Conservation (phyloP, 2,329 filamentous ascomycete species). For the Scedosporium minutisporum region DNA sequence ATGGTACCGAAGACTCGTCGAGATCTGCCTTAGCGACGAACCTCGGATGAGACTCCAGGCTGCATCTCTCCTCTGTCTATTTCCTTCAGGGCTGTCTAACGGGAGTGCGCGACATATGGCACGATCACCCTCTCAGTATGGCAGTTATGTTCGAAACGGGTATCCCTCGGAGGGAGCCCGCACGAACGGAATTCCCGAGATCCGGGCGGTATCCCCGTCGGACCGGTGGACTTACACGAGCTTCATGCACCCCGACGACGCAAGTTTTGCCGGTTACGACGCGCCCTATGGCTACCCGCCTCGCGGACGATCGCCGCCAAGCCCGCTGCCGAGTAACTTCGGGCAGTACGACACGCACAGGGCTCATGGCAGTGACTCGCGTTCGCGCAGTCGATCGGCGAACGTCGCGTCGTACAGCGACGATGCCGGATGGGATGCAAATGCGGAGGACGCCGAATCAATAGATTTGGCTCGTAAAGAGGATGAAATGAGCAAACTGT, state of each 20-base stretch:
- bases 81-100: constrained; percentile 37
- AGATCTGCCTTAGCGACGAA: constrained; percentile 64
- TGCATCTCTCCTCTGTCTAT: constrained; percentile 57
- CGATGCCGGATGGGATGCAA: neutral
- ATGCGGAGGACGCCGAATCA: neutral
- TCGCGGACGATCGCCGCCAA: constrained; percentile 11
- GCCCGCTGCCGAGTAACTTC: constrained; percentile 8
- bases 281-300: constrained; percentile 1
- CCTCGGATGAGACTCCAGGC: constrained; percentile 68
- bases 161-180: constrained; percentile 10
- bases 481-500: neutral
- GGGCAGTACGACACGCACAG: constrained; percentile 1
- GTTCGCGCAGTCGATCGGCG: neutral
- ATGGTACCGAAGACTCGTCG: constrained; percentile 70
- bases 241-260: constrained; percentile 2
- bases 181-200: constrained; percentile 11
- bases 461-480: neutral
- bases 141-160: neutral
- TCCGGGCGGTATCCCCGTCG: constrained; percentile 14
- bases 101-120: neutral
- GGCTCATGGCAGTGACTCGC: neutral
- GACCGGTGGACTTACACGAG: constrained; percentile 10
- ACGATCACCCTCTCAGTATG: neutral
- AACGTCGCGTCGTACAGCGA: constrained; percentile 4
- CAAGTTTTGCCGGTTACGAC: constrained; percentile 7